Conservation (phyloP, 352 stramenopile species). For the Pythium apleroticum region DNA sequence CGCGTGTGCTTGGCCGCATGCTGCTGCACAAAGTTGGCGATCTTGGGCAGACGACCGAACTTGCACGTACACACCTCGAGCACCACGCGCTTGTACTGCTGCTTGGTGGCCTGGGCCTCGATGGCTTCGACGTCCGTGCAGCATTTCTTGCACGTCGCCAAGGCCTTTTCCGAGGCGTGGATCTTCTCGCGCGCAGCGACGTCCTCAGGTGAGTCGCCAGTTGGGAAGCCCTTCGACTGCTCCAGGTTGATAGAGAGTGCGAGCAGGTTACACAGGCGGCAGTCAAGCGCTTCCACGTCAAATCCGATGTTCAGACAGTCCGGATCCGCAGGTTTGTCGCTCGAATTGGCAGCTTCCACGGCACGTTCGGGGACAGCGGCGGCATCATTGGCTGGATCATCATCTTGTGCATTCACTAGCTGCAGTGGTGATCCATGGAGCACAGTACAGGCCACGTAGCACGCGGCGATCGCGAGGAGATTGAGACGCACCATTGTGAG, state of each 20-base stretch:
- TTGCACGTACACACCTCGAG: conserved; percentile 55
- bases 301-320: conserved; percentile 50
- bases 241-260: conserved; percentile 31
- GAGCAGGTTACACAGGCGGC: conserved; percentile 54
- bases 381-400: conserved; percentile 1
- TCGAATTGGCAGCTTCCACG: conserved; percentile 4
- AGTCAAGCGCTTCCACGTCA: conserved; percentile 60
- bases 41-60: conserved; percentile 61
- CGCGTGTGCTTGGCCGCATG: conserved; percentile 41
- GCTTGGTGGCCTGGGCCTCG: conserved; percentile 29
- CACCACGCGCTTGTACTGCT: conserved; percentile 44
- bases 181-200: conserved; percentile 20
- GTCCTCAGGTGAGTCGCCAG: background rate
- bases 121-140: conserved; percentile 48
- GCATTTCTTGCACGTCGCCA: conserved; percentile 43
- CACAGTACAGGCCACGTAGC: conserved; percentile 11
- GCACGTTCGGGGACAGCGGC: background rate
- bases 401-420: conserved; percentile 7
- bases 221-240: conserved; percentile 1
- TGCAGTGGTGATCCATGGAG: background rate
- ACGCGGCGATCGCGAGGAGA: conserved; percentile 14
- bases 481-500: conserved; percentile 11
- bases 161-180: conserved; percentile 9
- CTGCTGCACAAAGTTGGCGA: conserved; percentile 66
- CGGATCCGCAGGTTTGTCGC: conserved; percentile 10